Evolutionary conservation across 2,329 filamentous ascomycete species (phyloP), one percentile per base, ranked within the genome.

Genomic region (Xylariaceae sp.): DNA sequence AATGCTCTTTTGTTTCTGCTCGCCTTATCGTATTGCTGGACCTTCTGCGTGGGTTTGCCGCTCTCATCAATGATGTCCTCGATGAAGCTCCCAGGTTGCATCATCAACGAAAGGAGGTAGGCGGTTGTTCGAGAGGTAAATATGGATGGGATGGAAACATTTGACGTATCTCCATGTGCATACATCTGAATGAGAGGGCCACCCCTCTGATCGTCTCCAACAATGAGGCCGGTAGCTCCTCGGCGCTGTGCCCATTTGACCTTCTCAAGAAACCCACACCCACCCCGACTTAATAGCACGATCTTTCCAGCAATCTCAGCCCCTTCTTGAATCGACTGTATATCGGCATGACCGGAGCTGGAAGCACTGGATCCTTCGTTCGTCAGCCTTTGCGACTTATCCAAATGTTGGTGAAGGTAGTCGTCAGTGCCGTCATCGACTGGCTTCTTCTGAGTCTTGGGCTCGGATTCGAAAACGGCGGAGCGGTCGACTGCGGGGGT

Each of bases 111-210:
- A 13, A 99, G 80, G 11, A 99, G 79, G 70, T 97, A 93, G 1
- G 94, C 94, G 0, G 93, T 97, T 0, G 92, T 97, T 64, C 94
- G 86, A 0, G 93, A 95, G 0, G 94, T 97, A 72, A 99, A 99
- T 8, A 97, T 81, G 0, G 94, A 91, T 1, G 94, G 92, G 48
- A 99, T 97, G 0, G 91, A 91, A 61, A 97, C 84, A 66, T 97
- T 96, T 27, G 92, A 95, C 3, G 93, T 96, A 68, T 97, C 92
- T 30, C 93, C 94, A 66, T 90, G 86, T n/a, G 94, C 94, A 71
- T 96, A 97, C 94, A 99, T 99, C 64, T 95, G 94, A 44, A 97
- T 90, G 57, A 99, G 76, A 29, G 89, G 89, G 3, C 92, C 92
- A 37, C 93, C 93, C 57, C 90, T 89, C 53, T 90, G 88, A 70